phyloP scores from a whole-genome alignment of 441 rosid genomes.

The Brassica balearica region DNA sequence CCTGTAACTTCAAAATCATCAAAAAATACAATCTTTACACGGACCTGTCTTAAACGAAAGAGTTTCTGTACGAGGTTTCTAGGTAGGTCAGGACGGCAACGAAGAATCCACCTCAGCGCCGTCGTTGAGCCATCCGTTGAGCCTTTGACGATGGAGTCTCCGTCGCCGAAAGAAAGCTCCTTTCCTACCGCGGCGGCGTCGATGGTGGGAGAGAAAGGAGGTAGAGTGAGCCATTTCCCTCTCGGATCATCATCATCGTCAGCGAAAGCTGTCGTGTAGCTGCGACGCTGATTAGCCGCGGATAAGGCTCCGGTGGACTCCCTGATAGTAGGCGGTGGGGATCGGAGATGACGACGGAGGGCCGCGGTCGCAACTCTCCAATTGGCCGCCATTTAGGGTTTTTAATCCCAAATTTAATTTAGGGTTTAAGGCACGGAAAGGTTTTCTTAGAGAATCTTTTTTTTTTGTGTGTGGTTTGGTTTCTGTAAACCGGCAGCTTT shows the following conservation, averaged over 20 bases:
- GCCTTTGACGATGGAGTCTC: neutral
- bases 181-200: slow-evolving; percentile 61
- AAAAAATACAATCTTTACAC: neutral
- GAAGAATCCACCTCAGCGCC: slow-evolving; percentile 85
- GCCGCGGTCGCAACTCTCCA: slow-evolving; percentile 39
- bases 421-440: neutral
- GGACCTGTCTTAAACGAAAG: slow-evolving; percentile 88
- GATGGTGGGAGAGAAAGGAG: slow-evolving; percentile 62
- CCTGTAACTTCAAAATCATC: neutral
- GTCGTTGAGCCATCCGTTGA: slow-evolving; percentile 52
- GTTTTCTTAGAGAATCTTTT: neutral
- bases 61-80: slow-evolving; percentile 86
- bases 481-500: neutral
- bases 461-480: neutral
- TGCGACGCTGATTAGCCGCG: slow-evolving; percentile 31
- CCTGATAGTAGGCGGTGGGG: slow-evolving; percentile 15
- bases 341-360: slow-evolving; percentile 46
- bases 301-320: slow-evolving; percentile 18
- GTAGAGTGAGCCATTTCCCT: slow-evolving; percentile 79
- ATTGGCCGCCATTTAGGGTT: slow-evolving; percentile 36
- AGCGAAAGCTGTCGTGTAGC: slow-evolving; percentile 19
- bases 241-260: slow-evolving; percentile 27
- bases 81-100: slow-evolving; percentile 89
- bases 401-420: neutral
- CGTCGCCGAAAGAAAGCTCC: slow-evolving; percentile 45